These are phyloP conservation scores for Paramecium biaurelia DNA, from an alignment of 73 alveolate genomes.

Conservation along the genomic window DNA sequence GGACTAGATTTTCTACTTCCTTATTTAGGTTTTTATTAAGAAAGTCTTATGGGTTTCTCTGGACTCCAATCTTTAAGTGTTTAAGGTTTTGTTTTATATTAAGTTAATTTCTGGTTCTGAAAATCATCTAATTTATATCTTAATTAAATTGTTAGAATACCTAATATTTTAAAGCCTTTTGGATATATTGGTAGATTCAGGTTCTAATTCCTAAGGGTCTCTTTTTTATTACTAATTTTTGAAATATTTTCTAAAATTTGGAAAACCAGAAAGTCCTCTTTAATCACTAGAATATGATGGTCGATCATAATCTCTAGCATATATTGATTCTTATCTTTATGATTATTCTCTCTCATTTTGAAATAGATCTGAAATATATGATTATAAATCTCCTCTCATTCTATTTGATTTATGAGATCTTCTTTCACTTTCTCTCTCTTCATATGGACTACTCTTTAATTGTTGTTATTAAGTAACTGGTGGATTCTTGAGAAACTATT, in stretches of 20 bases:
- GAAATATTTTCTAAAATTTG: conserved; percentile 22
- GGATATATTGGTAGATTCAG: neutral
- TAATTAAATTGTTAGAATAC: neutral
- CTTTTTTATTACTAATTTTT: neutral
- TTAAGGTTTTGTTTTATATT: neutral
- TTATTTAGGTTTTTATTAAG: neutral
- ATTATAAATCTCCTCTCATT: conserved; percentile 22
- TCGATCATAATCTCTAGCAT: neutral
- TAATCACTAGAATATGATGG: neutral
- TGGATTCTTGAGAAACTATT: neutral
- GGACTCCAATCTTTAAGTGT: neutral
- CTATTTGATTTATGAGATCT: conserved; percentile 25
- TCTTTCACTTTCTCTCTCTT: conserved; percentile 9
- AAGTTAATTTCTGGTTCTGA: neutral
- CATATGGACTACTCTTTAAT: neutral
- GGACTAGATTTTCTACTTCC: conserved; percentile 17
- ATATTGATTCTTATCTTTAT: neutral
- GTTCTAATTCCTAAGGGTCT: neutral
- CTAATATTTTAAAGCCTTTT: conserved; percentile 5
- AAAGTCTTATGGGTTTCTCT: neutral
- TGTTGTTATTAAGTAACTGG: neutral
- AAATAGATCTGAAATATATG: conserved; percentile 24
- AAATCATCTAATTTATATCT: conserved; percentile 45
- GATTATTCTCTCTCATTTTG: neutral
- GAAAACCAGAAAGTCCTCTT: conserved; percentile 20